phyloP scores from a whole-genome alignment of 768 basidiomycete genomes.

The Amanita pseudoporphyria region DNA sequence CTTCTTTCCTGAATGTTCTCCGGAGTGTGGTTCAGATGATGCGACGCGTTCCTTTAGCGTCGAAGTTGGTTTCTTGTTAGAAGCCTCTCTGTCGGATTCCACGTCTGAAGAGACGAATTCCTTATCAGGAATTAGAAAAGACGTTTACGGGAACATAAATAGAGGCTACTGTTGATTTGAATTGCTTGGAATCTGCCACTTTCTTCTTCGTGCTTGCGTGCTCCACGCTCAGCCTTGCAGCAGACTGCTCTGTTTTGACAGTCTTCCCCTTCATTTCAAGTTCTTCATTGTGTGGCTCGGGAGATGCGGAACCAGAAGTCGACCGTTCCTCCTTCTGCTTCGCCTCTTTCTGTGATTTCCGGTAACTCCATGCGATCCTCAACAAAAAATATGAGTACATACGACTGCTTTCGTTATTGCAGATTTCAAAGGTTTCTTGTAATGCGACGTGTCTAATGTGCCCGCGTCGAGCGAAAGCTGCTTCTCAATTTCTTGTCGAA shows the following conservation, averaged over 20 bases:
- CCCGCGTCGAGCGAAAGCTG: conserved; percentile 34
- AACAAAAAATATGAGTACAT: conserved; percentile 8
- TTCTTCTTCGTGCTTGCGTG: conserved; percentile 12
- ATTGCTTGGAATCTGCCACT: conserved; percentile 9
- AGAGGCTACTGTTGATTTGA: conserved; percentile 6
- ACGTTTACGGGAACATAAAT: not conserved
- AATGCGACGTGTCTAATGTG: conserved; percentile 30
- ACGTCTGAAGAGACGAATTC: conserved; percentile 2
- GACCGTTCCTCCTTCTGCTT: not conserved
- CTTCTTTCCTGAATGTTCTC: conserved; percentile 1
- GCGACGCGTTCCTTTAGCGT: not conserved
- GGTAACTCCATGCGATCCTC: conserved; percentile 7
- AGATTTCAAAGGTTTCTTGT: conserved; percentile 37
- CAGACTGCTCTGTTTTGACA: not conserved
- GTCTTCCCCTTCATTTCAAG: not conserved
- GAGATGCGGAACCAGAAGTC: not conserved
- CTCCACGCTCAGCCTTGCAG: not conserved
- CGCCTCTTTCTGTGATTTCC: conserved; percentile 7
- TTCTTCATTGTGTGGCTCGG: not conserved
- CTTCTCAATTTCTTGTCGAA: conserved; percentile 42
- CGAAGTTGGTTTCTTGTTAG: not conserved
- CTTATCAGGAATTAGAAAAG: not conserved
- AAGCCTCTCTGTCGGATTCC: not conserved
- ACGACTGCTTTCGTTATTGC: conserved; percentile 31
- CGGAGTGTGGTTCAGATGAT: not conserved